phyloP scores from a whole-genome alignment of 441 rosid species.

The Erodium trifolium region DNA sequence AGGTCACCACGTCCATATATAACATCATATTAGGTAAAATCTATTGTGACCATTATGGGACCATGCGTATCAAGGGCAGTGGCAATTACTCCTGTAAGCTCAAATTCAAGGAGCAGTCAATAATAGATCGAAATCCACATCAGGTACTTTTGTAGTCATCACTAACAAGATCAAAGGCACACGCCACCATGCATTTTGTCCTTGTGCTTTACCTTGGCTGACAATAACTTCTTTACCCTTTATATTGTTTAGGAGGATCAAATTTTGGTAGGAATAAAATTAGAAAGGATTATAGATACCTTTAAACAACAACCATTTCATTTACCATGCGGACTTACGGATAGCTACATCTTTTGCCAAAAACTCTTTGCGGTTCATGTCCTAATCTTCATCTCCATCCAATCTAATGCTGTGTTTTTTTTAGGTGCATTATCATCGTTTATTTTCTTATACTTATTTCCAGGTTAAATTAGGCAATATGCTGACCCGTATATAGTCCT shows the following conservation, averaged over 20 bases:
- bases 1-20: constrained; percentile 87
- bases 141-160: constrained; percentile 36
- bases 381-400: neutral
- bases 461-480: neutral
- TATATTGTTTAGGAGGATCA: neutral
- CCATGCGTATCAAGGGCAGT: constrained; percentile 68
- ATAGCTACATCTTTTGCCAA: neutral
- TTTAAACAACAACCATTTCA: neutral
- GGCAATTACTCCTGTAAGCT: constrained; percentile 64
- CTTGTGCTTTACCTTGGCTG: neutral
- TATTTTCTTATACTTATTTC: neutral
- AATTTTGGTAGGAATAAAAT: neutral
- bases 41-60: constrained; percentile 86
- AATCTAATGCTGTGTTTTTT: neutral
- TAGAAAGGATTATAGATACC: neutral
- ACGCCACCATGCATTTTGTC: constrained; percentile 5
- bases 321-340: neutral
- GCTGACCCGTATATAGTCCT: neutral
- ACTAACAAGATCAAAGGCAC: neutral
- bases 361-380: neutral
- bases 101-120: constrained; percentile 21
- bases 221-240: neutral
- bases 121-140: constrained; percentile 81
- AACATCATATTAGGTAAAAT: constrained; percentile 80
- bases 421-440: neutral